These are phyloP conservation scores for Acanthamoeba sp. DNA, from an alignment of 208 protist species.

Conservation along the genomic window DNA sequence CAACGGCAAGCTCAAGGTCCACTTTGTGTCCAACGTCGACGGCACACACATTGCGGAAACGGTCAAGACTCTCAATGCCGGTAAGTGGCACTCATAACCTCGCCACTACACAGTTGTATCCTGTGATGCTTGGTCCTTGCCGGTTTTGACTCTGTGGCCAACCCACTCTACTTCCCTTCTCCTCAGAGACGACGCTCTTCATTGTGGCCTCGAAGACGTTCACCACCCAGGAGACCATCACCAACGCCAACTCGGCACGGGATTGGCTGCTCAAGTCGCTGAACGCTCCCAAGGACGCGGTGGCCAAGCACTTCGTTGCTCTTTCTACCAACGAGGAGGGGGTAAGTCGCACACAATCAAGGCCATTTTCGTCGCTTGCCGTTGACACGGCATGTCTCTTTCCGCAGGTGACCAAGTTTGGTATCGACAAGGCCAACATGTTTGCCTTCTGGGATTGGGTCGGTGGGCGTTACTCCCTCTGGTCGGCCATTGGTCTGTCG, in stretches of 20 bases:
- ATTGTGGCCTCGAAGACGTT: slow-evolving; percentile 98
- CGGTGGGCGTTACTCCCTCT: slow-evolving; percentile 98
- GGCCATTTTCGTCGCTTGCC: too few species aligned
- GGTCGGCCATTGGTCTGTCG: slow-evolving; percentile 97
- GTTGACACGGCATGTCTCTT: slow-evolving; percentile 66
- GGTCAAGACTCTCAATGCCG: slow-evolving; percentile 89
- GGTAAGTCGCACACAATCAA: slow-evolving; percentile 44
- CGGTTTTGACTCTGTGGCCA: not conserved
- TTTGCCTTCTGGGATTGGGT: slow-evolving; percentile 99
- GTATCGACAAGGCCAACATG: slow-evolving; percentile 97
- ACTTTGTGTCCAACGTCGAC: slow-evolving; percentile 98
- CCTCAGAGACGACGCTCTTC: slow-evolving; percentile 95
- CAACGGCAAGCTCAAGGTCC: slow-evolving; percentile 84
- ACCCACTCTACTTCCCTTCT: not conserved
- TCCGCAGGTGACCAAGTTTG: slow-evolving; percentile 92
- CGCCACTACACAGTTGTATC: not conserved
- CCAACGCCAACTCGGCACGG: slow-evolving; percentile 95
- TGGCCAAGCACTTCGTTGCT: slow-evolving; percentile 98
- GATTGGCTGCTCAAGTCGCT: slow-evolving; percentile 91
- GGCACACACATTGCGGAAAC: slow-evolving; percentile 96
- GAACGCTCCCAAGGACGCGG: slow-evolving; percentile 86
- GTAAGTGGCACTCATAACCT: too few species aligned
- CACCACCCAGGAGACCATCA: slow-evolving; percentile 97
- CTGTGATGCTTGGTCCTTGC: not conserved
- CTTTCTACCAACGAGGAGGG: slow-evolving; percentile 96